Evolutionary conservation across 441 rosid genomes (phyloP).

Genomic region (Pelargonium citronellum): DNA sequence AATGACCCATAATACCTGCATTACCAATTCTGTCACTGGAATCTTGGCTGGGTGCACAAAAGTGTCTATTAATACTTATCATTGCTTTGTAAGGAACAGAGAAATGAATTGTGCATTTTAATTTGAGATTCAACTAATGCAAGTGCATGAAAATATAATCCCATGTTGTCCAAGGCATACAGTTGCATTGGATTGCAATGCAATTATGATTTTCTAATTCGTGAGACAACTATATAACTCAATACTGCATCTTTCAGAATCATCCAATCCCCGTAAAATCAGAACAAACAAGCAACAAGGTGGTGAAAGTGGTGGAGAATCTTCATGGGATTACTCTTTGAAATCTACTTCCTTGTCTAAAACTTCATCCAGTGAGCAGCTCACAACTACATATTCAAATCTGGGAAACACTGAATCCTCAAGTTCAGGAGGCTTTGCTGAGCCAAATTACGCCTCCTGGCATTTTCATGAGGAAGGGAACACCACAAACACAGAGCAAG

Average conservation of each 20-base stretch:
- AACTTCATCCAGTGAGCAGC: conserved; percentile 26
- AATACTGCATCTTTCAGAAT: conserved; percentile 19
- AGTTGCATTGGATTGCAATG: too few relatives aligned
- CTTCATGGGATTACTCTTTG: conserved; percentile 5
- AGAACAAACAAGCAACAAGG: conserved; percentile 20
- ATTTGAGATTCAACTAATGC: too few relatives aligned
- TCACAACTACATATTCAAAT: conserved; percentile 14
- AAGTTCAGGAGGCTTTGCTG: conserved; percentile 24
- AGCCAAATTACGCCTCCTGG: conserved; percentile 17
- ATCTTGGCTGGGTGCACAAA: too few relatives aligned
- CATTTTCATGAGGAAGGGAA: conserved; percentile 25
- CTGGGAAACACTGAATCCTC: conserved; percentile 20
- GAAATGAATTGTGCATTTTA: too few relatives aligned
- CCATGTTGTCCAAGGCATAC: too few relatives aligned
- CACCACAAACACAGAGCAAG: conserved; percentile 22
- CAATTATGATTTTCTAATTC: too few relatives aligned
- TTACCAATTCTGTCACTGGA: too few relatives aligned
- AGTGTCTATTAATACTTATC: too few relatives aligned
- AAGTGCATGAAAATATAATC: too few relatives aligned
- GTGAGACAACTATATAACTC: too few relatives aligned
- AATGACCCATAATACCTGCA: too few relatives aligned
- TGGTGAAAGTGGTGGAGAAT: conserved; percentile 22
- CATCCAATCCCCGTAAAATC: not conserved
- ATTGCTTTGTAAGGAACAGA: too few relatives aligned
- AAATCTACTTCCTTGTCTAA: conserved; percentile 20